Conservation (phyloP, 176 grass and related monocot species). For the Phoenix dactylifera region DNA sequence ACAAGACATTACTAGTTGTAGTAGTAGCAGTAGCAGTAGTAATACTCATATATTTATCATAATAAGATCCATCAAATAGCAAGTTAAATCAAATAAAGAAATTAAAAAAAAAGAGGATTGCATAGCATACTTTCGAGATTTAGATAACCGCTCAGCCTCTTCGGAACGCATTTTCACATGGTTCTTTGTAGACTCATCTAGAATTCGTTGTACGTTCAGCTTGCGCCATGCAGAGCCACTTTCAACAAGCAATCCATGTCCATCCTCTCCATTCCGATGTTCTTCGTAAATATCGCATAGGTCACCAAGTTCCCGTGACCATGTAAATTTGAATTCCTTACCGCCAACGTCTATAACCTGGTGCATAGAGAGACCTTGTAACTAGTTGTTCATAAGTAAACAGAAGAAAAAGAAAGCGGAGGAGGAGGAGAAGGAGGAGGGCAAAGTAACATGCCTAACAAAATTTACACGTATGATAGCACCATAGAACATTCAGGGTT, state of each 20-base stretch:
- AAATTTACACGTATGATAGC: too few relatives aligned
- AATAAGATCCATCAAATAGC: slow-evolving; percentile 1
- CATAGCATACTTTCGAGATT: slow-evolving; percentile 88
- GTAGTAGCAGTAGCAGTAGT: too few relatives aligned
- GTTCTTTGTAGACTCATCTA: slow-evolving; percentile 94
- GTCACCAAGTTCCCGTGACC: slow-evolving; percentile 53
- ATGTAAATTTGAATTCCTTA: slow-evolving; percentile 87
- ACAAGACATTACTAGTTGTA: too few relatives aligned
- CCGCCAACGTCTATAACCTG: slow-evolving; percentile 86
- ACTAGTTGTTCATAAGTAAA: too few relatives aligned
- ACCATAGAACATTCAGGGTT: too few relatives aligned
- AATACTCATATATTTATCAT: too few relatives aligned
- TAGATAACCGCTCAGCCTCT: slow-evolving; percentile 77
- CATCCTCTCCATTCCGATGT: slow-evolving; percentile 57
- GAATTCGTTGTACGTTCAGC: slow-evolving; percentile 86
- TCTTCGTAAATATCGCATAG: slow-evolving; percentile 98
- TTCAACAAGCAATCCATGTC: slow-evolving; percentile 84
- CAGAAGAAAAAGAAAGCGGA: too few relatives aligned
- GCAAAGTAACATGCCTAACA: too few relatives aligned
- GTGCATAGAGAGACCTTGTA: slow-evolving; percentile 13
- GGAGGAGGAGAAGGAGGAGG: too few relatives aligned
- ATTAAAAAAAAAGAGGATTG: slow-evolving; percentile 24
- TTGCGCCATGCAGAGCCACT: slow-evolving; percentile 82
- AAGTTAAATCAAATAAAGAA: slow-evolving; percentile 18
- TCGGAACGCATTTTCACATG: slow-evolving; percentile 92